Conservation (phyloP, 176 grass and related monocot species). For the Paspalum vaginatum region DNA sequence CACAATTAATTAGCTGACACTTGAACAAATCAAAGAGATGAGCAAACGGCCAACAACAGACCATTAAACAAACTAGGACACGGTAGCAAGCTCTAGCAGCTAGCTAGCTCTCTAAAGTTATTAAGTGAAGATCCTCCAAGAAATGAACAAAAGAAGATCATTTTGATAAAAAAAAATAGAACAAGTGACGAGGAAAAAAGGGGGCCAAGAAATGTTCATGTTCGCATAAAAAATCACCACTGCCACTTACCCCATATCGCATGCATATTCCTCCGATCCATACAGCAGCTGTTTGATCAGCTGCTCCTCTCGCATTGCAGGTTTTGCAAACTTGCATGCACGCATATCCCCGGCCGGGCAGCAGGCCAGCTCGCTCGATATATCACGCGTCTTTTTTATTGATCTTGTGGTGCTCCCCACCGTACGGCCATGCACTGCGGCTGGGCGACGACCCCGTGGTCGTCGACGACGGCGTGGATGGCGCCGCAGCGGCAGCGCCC, state of each 20-base stretch:
- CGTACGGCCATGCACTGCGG: conserved; percentile 57
- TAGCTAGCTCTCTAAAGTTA: conserved; percentile 18
- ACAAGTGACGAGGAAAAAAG: not conserved
- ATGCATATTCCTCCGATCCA: conserved; percentile 33
- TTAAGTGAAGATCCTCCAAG: not conserved
- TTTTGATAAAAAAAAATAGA: not conserved
- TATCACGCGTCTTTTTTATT: conserved; percentile 44
- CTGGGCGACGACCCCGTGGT: conserved; percentile 44
- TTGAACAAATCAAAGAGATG: conserved; percentile 24
- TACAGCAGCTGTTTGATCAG: not conserved
- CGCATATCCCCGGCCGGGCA: conserved; percentile 25
- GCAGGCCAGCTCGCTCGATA: not conserved
- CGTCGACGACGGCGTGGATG: conserved; percentile 51
- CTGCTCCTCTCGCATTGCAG: not conserved
- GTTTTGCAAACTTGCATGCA: conserved; percentile 31
- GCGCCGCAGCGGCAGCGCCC: not conserved
- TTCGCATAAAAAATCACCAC: conserved; percentile 35
- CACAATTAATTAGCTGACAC: conserved; percentile 35
- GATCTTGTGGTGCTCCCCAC: conserved; percentile 33
- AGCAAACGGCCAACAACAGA: not conserved
- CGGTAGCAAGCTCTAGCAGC: conserved; percentile 12
- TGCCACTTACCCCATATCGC: conserved; percentile 56
- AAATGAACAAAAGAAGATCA: conserved; percentile 47
- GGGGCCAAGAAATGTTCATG: conserved; percentile 26
- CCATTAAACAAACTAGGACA: not conserved